phyloP scores from a whole-genome alignment of 768 basidiomycete genomes.

The Lyophyllum shimeji region DNA sequence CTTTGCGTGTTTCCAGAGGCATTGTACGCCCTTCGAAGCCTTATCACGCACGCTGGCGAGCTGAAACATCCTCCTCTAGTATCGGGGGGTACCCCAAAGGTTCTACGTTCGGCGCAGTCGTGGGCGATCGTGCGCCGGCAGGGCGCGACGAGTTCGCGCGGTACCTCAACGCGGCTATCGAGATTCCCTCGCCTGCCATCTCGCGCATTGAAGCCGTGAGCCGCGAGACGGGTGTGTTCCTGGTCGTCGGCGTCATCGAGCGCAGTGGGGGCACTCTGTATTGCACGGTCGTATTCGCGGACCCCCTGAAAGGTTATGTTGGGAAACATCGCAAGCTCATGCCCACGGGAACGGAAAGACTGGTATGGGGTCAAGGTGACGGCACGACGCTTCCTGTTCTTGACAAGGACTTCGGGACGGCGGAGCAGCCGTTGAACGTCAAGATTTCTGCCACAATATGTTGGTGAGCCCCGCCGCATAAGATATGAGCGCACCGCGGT shows the following conservation, averaged over 20 bases:
- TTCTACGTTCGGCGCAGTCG: slow-evolving; percentile 48
- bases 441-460: slow-evolving; percentile 60
- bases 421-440: slow-evolving; percentile 26
- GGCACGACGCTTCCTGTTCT: slow-evolving; percentile 52
- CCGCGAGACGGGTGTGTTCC: slow-evolving; percentile 46
- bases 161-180: slow-evolving; percentile 55
- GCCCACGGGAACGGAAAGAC: slow-evolving; percentile 59
- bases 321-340: slow-evolving; percentile 65
- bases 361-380: slow-evolving; percentile 65
- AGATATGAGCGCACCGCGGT: background rate
- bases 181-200: slow-evolving; percentile 52
- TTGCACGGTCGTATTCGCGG: slow-evolving; percentile 58
- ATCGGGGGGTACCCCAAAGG: slow-evolving; percentile 59
- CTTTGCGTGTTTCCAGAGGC: slow-evolving; percentile 59
- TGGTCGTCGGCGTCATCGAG: slow-evolving; percentile 63
- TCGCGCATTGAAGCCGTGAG: slow-evolving; percentile 48
- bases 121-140: slow-evolving; percentile 47
- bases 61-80: slow-evolving; percentile 2
- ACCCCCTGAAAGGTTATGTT: slow-evolving; percentile 50
- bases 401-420: slow-evolving; percentile 33
- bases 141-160: slow-evolving; percentile 61
- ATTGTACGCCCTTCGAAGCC: slow-evolving; percentile 38
- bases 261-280: slow-evolving; percentile 59
- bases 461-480: slow-evolving; percentile 38
- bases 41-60: background rate